These are phyloP conservation scores for Syzygium jambos DNA, from an alignment of 345 rosid genomes.

Conservation along the genomic window DNA sequence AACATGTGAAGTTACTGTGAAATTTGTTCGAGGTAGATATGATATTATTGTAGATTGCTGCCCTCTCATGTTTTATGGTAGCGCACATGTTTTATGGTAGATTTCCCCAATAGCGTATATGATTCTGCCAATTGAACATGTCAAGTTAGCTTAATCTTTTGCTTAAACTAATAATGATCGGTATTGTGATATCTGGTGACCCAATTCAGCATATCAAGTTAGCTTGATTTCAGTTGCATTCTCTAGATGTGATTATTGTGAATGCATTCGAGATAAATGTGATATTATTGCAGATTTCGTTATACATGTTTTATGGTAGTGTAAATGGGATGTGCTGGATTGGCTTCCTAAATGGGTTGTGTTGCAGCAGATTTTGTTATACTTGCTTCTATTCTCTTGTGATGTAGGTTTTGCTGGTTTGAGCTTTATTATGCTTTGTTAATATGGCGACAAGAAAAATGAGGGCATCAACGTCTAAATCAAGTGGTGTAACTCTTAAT, in stretches of 20 bases:
- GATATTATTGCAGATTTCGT: too few species aligned
- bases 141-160: too few species aligned
- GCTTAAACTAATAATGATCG: neutral
- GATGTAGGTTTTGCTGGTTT: neutral
- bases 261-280: neutral
- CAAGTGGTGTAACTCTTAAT: neutral
- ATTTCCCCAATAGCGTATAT: neutral
- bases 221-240: neutral
- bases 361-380: too few species aligned
- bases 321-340: rapidly evolving
- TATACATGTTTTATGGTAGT: neutral
- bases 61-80: neutral
- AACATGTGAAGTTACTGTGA: too few species aligned
- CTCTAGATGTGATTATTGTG: neutral
- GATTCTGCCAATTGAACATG: neutral
- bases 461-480: neutral
- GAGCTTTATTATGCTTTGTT: neutral
- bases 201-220: neutral
- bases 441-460: neutral
- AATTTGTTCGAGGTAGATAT: too few species aligned
- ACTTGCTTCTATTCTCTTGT: neutral
- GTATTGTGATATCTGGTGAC: neutral
- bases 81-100: neutral
- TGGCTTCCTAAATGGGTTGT: neutral
- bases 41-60: too few species aligned